Evolutionary conservation across 345 rosid genomes (phyloP).

Genomic region (Salix brachista): DNA sequence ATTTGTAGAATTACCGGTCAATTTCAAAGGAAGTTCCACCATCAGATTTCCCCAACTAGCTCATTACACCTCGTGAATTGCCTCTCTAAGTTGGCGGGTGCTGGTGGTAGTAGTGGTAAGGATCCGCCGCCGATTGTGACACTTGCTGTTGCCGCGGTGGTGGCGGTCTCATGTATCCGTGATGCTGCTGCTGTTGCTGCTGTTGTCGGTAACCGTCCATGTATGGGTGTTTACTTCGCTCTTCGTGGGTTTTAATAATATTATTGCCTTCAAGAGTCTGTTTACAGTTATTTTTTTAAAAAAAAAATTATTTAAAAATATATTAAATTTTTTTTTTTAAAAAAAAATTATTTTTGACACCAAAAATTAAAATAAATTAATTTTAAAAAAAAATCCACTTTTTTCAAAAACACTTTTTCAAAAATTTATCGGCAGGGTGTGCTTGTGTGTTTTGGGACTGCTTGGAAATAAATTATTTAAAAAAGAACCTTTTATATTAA

Average conservation of each 20-base stretch:
- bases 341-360: too few species aligned
- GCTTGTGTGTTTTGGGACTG: too few species aligned
- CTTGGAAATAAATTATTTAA: too few species aligned
- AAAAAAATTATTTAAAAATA: too few species aligned
- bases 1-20: neutral
- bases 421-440: too few species aligned
- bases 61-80: neutral
- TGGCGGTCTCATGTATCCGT: conserved; percentile 48
- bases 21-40: neutral
- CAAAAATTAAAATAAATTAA: too few species aligned
- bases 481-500: too few species aligned
- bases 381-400: too few species aligned
- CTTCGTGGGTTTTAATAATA: neutral
- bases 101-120: conserved; percentile 29
- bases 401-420: too few species aligned
- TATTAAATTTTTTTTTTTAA: too few species aligned
- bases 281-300: too few species aligned
- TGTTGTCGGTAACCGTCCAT: conserved; percentile 56
- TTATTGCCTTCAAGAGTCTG: neutral
- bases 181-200: conserved; percentile 41
- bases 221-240: neutral
- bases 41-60: neutral
- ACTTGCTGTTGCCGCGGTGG: conserved; percentile 22
- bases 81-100: conserved; percentile 8
- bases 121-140: conserved; percentile 42